Evolutionary conservation across 148 eudicot species (phyloP), one percentile per base, ranked within the genome.

Genomic region (Dianthus caryophyllus): DNA sequence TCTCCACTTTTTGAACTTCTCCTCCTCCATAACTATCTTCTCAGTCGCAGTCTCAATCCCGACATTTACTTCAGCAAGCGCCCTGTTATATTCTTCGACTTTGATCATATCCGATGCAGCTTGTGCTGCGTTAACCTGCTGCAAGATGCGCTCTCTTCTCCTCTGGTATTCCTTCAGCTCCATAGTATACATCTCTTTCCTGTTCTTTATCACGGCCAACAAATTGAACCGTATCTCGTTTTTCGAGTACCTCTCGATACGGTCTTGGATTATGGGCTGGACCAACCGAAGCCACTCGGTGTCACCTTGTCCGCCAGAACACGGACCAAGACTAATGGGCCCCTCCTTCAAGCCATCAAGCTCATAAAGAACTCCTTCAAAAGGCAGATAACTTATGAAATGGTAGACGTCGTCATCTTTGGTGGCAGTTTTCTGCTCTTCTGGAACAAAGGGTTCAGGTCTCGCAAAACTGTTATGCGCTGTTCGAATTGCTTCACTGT

Each of bases 391-490:
- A 75, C 96, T 95, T 69, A 95, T 95, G 71, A 95, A 95, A 79
- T 95, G 99, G 78, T 90, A 95, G 41, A 95, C 94, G 56, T 95
- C 96, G 65, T 95, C 99, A 24, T 95, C 99, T 76, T 95, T 90
- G 51, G 91, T 90, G 39, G 97, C 90, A 12, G 89, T 39, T 72
- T 87, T 90, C 77, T 94, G 97, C 80, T 90, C 97, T 13, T 95
- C 99, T 0, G 93, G 88, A 7, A 95, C 86, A 78, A 95, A 88
- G 10, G 97, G 97, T 79, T 90, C 99, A 0, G 99, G 99, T 73
- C 99, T 88, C 27, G 97, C 96, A 71, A 95, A 95, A 71, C 96
- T 95, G 58, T 95, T 95, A 63, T 95, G 99, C 0, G 99, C 97
- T 2, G 93, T 73, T 12, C 99, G 91, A 60, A 95, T 95, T 55